Percentiles rank a stretch among this genome's conserved stretches.
phyloP scores from a whole-genome alignment of 768 basidiomycete species.

The Mycena galericulata region DNA sequence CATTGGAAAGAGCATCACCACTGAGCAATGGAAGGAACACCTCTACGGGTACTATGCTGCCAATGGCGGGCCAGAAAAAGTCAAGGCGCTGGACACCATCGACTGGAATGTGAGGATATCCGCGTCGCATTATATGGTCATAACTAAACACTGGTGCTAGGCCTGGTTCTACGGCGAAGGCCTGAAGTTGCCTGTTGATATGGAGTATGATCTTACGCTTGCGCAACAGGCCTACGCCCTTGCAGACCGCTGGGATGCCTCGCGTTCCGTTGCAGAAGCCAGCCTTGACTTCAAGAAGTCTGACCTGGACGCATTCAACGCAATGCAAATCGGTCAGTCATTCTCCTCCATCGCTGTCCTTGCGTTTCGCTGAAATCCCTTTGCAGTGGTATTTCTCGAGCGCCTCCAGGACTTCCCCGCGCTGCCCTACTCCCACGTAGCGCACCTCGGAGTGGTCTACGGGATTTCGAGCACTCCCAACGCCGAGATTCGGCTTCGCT shows the following conservation, averaged over 20 bases:
- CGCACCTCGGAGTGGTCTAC: conserved; percentile 71
- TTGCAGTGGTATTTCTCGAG: conserved; percentile 86
- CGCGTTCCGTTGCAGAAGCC: conserved; percentile 60
- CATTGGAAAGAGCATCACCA: conserved; percentile 86
- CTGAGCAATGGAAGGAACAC: conserved; percentile 85
- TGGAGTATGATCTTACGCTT: conserved; percentile 74
- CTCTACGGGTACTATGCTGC: conserved; percentile 77
- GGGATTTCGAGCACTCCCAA: conserved; percentile 66
- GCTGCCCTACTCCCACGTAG: conserved; percentile 70
- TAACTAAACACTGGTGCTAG: conserved; percentile 46
- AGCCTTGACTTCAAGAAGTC: conserved; percentile 66
- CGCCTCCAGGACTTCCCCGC: conserved; percentile 71
- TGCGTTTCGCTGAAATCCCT: conserved; percentile 7
- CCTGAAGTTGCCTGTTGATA: conserved; percentile 72
- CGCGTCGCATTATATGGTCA: no score
- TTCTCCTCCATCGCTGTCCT: no score
- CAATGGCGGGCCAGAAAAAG: conserved; percentile 69
- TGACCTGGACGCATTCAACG: conserved; percentile 76
- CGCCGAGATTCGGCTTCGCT: conserved; percentile 82
- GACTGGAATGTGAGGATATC: conserved; percentile 92
- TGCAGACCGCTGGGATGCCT: conserved; percentile 79
- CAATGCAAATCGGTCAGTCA: conserved; percentile 88
- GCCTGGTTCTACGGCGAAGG: conserved; percentile 90
- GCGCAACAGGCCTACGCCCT: conserved; percentile 78
- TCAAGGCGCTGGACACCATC: conserved; percentile 73